These are phyloP conservation scores for Micromonas commoda DNA, from an alignment of 139 green algal genomes.

Conservation along the genomic window DNA sequence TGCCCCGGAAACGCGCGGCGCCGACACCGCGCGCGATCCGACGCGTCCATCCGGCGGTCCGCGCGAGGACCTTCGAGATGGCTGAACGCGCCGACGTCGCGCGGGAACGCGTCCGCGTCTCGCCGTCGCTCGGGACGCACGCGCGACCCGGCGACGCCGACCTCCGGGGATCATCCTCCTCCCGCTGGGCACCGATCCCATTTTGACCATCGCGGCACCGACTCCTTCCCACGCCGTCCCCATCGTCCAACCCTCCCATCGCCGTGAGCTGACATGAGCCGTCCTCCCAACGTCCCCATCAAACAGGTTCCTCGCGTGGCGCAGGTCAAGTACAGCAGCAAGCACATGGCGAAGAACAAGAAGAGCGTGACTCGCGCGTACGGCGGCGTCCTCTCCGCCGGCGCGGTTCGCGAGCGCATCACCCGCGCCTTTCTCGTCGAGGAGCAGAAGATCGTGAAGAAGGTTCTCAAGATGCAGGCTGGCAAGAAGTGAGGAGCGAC, in stretches of 20 bases:
- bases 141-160: too few species aligned
- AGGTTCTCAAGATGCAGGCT: conserved; percentile 27
- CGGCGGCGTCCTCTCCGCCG: conserved; percentile 77
- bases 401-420: conserved; percentile 81
- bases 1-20: conserved; percentile 18
- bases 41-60: not conserved
- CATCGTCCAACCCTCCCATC: too few species aligned
- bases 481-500: not conserved
- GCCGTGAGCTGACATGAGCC: too few species aligned
- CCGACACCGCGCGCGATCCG: conserved; percentile 37
- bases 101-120: too few species aligned
- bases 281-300: not conserved
- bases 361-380: conserved; percentile 94
- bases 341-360: conserved; percentile 74
- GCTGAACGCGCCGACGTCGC: too few species aligned
- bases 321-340: conserved; percentile 53
- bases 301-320: conserved; percentile 39
- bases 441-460: conserved; percentile 99
- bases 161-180: too few species aligned
- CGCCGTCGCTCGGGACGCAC: too few species aligned
- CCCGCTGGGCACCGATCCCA: too few species aligned
- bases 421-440: conserved; percentile 93
- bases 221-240: too few species aligned
- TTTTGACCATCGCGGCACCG: too few species aligned
- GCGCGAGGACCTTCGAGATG: not conserved